These are phyloP conservation scores for Moesziomyces parantarcticus DNA, from an alignment of 1,284 basidiomycete genomes.

Conservation along the genomic window DNA sequence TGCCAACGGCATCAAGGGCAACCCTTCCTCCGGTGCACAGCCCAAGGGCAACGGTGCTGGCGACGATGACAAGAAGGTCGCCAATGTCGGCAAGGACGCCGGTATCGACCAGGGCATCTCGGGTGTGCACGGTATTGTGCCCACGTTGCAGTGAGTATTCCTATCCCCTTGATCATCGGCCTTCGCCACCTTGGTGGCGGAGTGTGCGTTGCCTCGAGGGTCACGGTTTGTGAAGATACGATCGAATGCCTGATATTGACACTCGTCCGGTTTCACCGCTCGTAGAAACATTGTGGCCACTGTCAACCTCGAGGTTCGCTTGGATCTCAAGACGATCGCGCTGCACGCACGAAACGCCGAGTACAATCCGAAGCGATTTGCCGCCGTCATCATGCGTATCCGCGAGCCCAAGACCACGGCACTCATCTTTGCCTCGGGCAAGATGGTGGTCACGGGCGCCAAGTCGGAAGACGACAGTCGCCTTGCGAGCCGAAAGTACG, in stretches of 20 bases:
- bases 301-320: constrained; percentile 94
- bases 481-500: constrained; percentile 97
- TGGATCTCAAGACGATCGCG: constrained; percentile 98
- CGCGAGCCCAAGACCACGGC: constrained; percentile 99
- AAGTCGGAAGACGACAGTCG: constrained; percentile 99
- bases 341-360: constrained; percentile 98
- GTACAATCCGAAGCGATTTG: constrained; percentile 99
- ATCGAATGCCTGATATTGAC: constrained; percentile 3
- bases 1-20: constrained; percentile 26
- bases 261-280: constrained; percentile 2
- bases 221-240: neutral
- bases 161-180: too few relatives aligned
- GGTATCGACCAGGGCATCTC: constrained; percentile 59
- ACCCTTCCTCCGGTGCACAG: constrained; percentile 15
- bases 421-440: constrained; percentile 98
- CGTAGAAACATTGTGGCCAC: constrained; percentile 94
- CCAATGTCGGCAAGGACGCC: constrained; percentile 35
- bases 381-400: constrained; percentile 99
- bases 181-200: neutral
- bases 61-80: constrained; percentile 42
- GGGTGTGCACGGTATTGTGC: constrained; percentile 68
- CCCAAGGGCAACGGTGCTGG: constrained; percentile 33
- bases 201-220: neutral
- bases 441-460: constrained; percentile 99
- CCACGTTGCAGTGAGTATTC: constrained; percentile 68